Evolutionary conservation across 805 yeast genomes (phyloP), one percentile per base, ranked within the genome.

Genomic region (Metschnikowia proteae): DNA sequence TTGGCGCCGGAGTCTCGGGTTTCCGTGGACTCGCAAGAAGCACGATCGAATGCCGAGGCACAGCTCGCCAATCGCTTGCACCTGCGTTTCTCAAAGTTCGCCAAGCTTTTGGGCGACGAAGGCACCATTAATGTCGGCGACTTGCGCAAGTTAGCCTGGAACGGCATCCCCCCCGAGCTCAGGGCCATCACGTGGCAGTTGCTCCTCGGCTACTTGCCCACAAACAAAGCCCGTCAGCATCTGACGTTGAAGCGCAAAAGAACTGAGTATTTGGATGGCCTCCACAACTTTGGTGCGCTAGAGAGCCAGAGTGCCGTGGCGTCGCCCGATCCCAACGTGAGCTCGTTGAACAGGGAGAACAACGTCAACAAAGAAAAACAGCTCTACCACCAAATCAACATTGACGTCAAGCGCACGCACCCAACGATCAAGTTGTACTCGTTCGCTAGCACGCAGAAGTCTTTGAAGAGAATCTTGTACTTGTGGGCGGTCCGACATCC

Each of bases 401-500:
- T 94, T 53, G 99, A 92, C 65, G 88, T 94, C 23, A 96, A 96
- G 42, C 77, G 99, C 63, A 92, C 99, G 0, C 89, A 89, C 59
- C 98, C 97, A 4, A 81, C 83, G 42, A 79, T 90, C 45, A 81
- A 80, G 51, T 74, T 92, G 33, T 92, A 92, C 60, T 75, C 84
- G 11, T 80, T 64, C 57, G 78, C 78, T 22, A 71, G 83, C 2
- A 88, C 94, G 0, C 98, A 92, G 57, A 71, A 82, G 47, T 81
- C 95, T 11, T 71, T 92, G 50, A 90, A 91, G 58, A 81, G 86
- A 56, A 82, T 94, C 7, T 70, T 92, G 46, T 92, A 90, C 61
- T 71, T 92, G 31, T 92, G 99, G 99, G 95, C 98, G 0, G 83
- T 92, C 26, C 77, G 98, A 56, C 98, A 94, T 63, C 98, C 99